A percentile compares a stretch with the other conserved stretches of the same genome.
Evolutionary conservation across 345 rosid species (phyloP).

Genomic region (Bruguiera parviflora): DNA sequence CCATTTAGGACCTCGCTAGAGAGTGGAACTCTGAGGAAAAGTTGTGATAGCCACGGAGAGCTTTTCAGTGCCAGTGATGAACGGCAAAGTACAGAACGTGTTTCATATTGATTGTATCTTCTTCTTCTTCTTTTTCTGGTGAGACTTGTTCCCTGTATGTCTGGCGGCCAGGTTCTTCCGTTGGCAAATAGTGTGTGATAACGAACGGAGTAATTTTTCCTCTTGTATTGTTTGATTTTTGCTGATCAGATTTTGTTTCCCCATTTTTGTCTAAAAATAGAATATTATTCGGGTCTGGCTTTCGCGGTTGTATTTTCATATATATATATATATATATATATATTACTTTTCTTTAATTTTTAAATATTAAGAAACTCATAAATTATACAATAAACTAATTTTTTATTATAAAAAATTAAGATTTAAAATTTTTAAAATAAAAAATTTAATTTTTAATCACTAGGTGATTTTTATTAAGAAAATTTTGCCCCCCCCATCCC

Average conservation of each 20-base stretch:
- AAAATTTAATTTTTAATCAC: too few relatives aligned
- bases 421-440: too few relatives aligned
- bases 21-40: constrained; percentile 29
- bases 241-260: neutral
- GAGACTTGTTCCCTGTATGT: constrained; percentile 7
- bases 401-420: too few relatives aligned
- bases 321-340: too few relatives aligned
- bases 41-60: constrained; percentile 66
- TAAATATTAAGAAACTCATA: too few relatives aligned
- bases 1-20: constrained; percentile 59
- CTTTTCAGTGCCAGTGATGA: constrained; percentile 38
- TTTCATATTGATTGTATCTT: neutral
- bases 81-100: neutral
- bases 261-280: neutral
- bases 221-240: constrained; percentile 24
- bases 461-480: too few relatives aligned
- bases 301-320: too few relatives aligned
- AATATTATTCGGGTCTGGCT: too few relatives aligned
- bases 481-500: too few relatives aligned
- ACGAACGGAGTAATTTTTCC: constrained; percentile 20
- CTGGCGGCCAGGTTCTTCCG: constrained; percentile 28
- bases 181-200: constrained; percentile 26
- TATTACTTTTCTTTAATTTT: too few relatives aligned
- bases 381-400: too few relatives aligned
- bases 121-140: too few relatives aligned